Base-by-base conservation (phyloP, 805 yeast genomes). In the Yarrowia divulgata region DNA sequence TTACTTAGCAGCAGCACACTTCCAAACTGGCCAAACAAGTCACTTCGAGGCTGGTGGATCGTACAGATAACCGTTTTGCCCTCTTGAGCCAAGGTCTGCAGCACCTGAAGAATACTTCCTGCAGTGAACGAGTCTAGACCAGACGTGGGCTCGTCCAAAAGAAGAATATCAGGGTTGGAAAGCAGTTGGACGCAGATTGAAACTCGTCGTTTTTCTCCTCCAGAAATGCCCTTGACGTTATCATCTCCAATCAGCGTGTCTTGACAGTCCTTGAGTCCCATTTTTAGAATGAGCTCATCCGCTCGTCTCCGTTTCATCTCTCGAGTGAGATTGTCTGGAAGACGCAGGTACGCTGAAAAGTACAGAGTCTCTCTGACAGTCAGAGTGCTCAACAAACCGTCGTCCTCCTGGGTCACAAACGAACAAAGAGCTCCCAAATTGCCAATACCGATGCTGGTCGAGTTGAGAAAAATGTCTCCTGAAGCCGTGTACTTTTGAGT, bases 71-170 rank as follows among this genome's bases (percentile, higher is more conserved):
- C 83, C 0, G 97, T 90, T 13, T 88, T 86, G 8, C 88, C 86
- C 39, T 82, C 84, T 1, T 71, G 74, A 1, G 92, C 85, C 45
- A 92, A 77, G 2, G 81, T 81, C 64, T 85, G 81, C 69, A 91
- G 80, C 48, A 91, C 85, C 39, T 82, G 80, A 49, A 92, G 76
- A 43, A 91, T 89, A 2, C 90, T 84, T 0, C 85, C 82, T 0
- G 97, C 90, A 0, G 95, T 90, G 69, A 90, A 86, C 13, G 93
- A 86, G 75, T 92, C 97, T 34, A 92, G 81, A 0, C 97, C 97
- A 5, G 96, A 90, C 0, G 97, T 92, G 1, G 97, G 97, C 75
- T 92, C 97, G 77, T 92, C 97, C 32, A 92, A 77, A 63, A 92
- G 82, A 43, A 92, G 76, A 46, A 92, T 82, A 69, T 87, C 87